Conservation (phyloP, 225 moss, liverwort and hornwort species). For the Sphagnum tenellum region DNA sequence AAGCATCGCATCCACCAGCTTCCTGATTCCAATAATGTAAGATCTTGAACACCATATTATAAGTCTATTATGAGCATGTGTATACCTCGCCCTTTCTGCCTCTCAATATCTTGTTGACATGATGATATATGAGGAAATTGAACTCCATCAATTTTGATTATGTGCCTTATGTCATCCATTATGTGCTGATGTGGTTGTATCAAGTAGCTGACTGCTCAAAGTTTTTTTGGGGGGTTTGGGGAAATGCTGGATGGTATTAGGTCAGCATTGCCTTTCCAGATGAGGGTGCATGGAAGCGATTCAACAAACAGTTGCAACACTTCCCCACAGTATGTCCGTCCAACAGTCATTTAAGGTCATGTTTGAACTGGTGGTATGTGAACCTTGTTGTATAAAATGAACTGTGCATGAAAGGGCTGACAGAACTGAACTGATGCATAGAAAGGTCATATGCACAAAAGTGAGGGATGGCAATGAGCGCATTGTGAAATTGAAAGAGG, state of each 20-base stretch:
- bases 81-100: no score
- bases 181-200: no score
- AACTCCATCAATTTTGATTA: no score
- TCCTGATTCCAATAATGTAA: slow-evolving; percentile 81
- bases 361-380: neutral
- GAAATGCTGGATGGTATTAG: slow-evolving; percentile 13
- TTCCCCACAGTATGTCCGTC: slow-evolving; percentile 60
- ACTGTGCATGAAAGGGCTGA: neutral
- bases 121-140: no score
- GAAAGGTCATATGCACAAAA: slow-evolving; percentile 85
- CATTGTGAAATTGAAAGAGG: slow-evolving; percentile 86
- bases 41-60: neutral
- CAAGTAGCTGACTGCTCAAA: no score
- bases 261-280: slow-evolving; percentile 96
- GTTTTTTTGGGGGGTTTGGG: no score
- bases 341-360: neutral
- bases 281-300: slow-evolving; percentile 98
- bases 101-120: no score
- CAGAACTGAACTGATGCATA: no score
- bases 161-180: no score
- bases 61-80: no score
- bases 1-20: slow-evolving; percentile 99
- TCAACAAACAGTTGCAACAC: slow-evolving; percentile 98
- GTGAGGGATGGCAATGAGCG: slow-evolving; percentile 86
- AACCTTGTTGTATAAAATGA: no score